Evolutionary conservation across 2,329 filamentous ascomycete genomes (phyloP).

Genomic region (Diaporthe sp.): DNA sequence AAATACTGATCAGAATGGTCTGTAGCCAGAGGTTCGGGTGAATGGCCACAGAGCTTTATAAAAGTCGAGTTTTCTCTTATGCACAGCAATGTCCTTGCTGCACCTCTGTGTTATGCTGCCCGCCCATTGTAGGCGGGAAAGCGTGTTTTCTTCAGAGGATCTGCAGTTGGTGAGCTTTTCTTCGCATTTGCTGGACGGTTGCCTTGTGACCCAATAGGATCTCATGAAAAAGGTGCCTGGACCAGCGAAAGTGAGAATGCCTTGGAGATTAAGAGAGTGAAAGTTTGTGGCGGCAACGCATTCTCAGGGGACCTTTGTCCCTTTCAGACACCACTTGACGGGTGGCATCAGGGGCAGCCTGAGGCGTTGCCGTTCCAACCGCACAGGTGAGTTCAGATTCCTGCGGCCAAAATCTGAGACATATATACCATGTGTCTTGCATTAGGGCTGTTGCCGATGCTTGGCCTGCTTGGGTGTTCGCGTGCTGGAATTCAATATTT

Average conservation of each 20-base stretch:
- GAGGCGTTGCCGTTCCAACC: neutral
- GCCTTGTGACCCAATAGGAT: neutral
- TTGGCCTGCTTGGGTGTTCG: neutral
- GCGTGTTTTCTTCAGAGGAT: neutral
- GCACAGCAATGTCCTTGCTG: no score
- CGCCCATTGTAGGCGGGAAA: no score
- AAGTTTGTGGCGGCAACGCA: neutral
- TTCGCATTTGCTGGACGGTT: no score
- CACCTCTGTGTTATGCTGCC: no score
- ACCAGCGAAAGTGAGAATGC: neutral
- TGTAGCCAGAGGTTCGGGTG: no score
- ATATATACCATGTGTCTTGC: neutral
- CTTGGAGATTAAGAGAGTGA: neutral
- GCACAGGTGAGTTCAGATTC: neutral
- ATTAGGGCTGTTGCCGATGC: neutral
- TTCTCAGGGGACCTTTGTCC: neutral
- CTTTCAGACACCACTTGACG: no score
- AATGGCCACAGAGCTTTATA: no score
- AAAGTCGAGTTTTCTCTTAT: no score
- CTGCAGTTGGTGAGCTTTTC: no score
- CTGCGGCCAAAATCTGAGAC: neutral
- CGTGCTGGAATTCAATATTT: neutral
- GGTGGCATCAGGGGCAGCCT: neutral
- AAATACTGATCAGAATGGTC: no score
- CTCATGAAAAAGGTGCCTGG: no score